Evolutionary conservation across 2,329 filamentous ascomycete genomes (phyloP).

Genomic region (Colletotrichum gloeosporioides): DNA sequence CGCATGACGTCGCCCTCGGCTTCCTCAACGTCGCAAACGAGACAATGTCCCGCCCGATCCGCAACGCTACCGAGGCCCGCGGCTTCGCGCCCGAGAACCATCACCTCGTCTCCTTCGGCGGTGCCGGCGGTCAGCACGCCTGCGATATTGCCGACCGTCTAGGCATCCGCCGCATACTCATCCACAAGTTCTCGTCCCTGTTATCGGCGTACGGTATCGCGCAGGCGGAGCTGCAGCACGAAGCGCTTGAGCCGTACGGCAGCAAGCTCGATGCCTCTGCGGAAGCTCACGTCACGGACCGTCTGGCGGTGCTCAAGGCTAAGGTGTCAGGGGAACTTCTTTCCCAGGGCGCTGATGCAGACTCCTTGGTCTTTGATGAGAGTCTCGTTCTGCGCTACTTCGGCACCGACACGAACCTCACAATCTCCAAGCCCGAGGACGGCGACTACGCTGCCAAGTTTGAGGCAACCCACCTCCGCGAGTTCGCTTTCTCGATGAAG

Average conservation of each 20-base stretch:
- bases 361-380: slow-evolving; percentile 42
- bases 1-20: slow-evolving; percentile 63
- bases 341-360: slow-evolving; percentile 42
- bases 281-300: slow-evolving; percentile 20
- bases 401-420: slow-evolving; percentile 39
- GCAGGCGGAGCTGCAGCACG: slow-evolving; percentile 42
- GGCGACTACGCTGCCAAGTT: slow-evolving; percentile 28
- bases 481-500: slow-evolving; percentile 18
- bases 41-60: slow-evolving; percentile 77
- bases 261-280: slow-evolving; percentile 20
- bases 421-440: slow-evolving; percentile 30
- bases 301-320: slow-evolving; percentile 30
- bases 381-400: slow-evolving; percentile 39
- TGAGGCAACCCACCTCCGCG: slow-evolving; percentile 9
- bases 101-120: slow-evolving; percentile 59
- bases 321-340: slow-evolving; percentile 41
- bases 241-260: slow-evolving; percentile 38
- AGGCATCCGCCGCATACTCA: slow-evolving; percentile 43
- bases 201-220: slow-evolving; percentile 51
- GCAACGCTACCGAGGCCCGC: slow-evolving; percentile 72
- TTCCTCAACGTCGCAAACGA: slow-evolving; percentile 80
- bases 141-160: slow-evolving; percentile 44
- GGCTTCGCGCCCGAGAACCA: slow-evolving; percentile 35
- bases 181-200: slow-evolving; percentile 46
- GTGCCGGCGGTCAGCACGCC: slow-evolving; percentile 72